Conservation (phyloP, 1,284 basidiomycete species). For the Trichosporon asahii region DNA sequence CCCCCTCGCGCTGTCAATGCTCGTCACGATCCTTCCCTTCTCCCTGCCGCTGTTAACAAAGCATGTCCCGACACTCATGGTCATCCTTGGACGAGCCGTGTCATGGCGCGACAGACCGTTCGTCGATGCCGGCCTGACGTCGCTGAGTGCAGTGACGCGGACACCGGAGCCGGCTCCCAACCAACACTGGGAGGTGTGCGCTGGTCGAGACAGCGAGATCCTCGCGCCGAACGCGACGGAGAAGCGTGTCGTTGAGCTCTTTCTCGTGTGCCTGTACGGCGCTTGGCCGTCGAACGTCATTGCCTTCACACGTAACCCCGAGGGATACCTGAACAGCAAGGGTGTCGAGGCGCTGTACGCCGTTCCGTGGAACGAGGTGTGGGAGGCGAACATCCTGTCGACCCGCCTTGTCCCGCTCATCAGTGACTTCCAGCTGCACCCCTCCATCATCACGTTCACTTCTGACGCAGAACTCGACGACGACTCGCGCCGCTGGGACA, state of each 20-base stretch:
- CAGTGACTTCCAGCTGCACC: slow-evolving; percentile 43
- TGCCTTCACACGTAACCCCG: slow-evolving; percentile 43
- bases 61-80: slow-evolving; percentile 43
- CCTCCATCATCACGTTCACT: slow-evolving; percentile 42
- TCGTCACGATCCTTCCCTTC: slow-evolving; percentile 41
- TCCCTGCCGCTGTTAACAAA: slow-evolving; percentile 30
- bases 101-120: slow-evolving; percentile 47
- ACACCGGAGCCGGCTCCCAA: slow-evolving; percentile 30
- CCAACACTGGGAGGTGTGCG: slow-evolving; percentile 28
- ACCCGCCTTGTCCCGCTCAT: slow-evolving; percentile 37
- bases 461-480: slow-evolving; percentile 43
- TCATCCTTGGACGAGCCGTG: slow-evolving; percentile 40
- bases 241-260: slow-evolving; percentile 34
- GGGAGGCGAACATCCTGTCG: slow-evolving; percentile 35
- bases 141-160: slow-evolving; percentile 29
- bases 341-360: slow-evolving; percentile 35
- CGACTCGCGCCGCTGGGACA: slow-evolving; percentile 41
- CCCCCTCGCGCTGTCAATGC: slow-evolving; percentile 31
- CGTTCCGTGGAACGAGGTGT: slow-evolving; percentile 42
- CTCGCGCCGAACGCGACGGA: slow-evolving; percentile 15
- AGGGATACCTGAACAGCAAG: slow-evolving; percentile 37
- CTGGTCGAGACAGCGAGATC: neutral
- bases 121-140: slow-evolving; percentile 26
- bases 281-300: slow-evolving; percentile 50
- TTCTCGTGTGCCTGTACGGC: slow-evolving; percentile 39